Base-by-base conservation (phyloP, 2,329 filamentous ascomycete species). In the Neofusicoccum cordaticola region DNA sequence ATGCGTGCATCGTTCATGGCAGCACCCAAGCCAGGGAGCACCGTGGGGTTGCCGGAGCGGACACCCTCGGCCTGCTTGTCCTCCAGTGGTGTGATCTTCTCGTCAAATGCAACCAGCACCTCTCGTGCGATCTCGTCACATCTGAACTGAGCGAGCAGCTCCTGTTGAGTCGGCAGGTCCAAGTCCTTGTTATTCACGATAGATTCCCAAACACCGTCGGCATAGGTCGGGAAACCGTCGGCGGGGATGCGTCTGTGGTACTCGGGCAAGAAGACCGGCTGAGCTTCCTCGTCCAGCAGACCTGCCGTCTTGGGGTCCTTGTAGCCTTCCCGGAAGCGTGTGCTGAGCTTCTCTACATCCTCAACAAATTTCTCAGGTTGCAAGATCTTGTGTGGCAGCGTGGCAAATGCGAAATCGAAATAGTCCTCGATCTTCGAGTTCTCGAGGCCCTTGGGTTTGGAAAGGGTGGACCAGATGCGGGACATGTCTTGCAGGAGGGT, bases 111-210 rank as follows among this genome's bases (percentile, higher is more conserved):
- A 47, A 93, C 80, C 65, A 97, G 83, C 12, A 96, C 95, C 74
- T 97, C 94, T 68, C 93, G 86, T 44, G 93, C 87, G 65, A 99
- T 99, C 79, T 99, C 95, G 75, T 99, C 95, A 77, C 95, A 99
- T 69, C 95, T 88, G 81, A 98, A 99, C 77, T 99, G 95, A 11
- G 95, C 95, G 62, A 99, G 85, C 51, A 99, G 84, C 77, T 99
- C 95, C 79, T 99, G 95, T 76, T 99, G 95, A 0, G 95, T 98
- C 3, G 95, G 95, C 66, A 99, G 80, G 78, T 99, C 95, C 63
- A 99, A 84, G 73, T 99, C 95, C 79, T 99, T 99, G 84, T 99
- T 99, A 82, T 94, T 91, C 71, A 97, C 93, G 74, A 99, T 99
- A 79, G 98, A 94, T 72, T 98, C 93, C 95, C 95, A 99, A 50